Evolutionary conservation across 2,329 filamentous ascomycete genomes (phyloP), one percentile per base, ranked within the genome.

Genomic region (Eutypella sp.): DNA sequence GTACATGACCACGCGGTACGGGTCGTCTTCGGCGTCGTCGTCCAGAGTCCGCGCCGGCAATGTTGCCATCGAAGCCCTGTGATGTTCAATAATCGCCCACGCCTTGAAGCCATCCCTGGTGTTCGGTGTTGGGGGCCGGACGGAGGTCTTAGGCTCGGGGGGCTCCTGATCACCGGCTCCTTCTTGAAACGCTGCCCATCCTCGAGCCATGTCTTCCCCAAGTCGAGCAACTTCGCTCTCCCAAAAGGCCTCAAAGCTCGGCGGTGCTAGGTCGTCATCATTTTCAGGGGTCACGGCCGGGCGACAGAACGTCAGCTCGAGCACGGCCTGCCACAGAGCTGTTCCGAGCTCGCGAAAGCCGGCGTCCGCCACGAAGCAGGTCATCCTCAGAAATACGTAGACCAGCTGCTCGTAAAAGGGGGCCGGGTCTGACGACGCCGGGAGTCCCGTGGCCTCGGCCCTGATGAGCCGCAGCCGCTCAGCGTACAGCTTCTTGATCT

Each of bases 1-100:
- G 55, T 84, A 90, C 58, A 96, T 79, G 39, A 96, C 78, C 3
- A 93, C 80, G 29, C 90, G 79, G 54, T 87, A 95, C 0, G 89
- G 87, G 57, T 96, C 92, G 47, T 91, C 85, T 52, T 89, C 85
- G 15, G 77, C 79, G 2, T 80, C 75, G 22, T 89, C 82, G 60
- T 96, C 89, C 49, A 86, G 72, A 0, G 85, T 85, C 41, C 87
- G 79, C 15, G 87, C 87, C 5, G 90, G 88, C 46, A 82, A 69
- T 34, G 69, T 71, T 8, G 84, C 73, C 36, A 68, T 66, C 13
- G 58, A 50, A 2, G 71, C 69, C 23, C 67, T 69, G 10, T 69
- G 64, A n/a, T 63, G 60, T 59, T 95, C 90, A 11, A 74, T 49
- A 0, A 56, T 57, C 1, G 69, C 70, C 79, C 79, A 82, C 1